These are phyloP conservation scores for Panicum miliaceum DNA, from an alignment of 176 grass and related monocot genomes.

Conservation along the genomic window DNA sequence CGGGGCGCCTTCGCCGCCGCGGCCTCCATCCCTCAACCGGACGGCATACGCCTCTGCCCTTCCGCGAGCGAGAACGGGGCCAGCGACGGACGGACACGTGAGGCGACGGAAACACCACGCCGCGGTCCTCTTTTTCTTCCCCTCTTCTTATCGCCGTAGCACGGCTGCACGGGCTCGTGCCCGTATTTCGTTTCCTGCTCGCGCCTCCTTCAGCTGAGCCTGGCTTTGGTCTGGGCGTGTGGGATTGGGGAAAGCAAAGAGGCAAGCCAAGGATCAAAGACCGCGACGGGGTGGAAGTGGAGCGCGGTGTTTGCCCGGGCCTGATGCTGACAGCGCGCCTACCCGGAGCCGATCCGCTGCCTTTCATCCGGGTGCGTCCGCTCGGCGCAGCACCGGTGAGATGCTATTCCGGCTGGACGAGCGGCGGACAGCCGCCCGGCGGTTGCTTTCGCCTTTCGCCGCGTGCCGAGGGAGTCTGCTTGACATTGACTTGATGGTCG, in stretches of 20 bases:
- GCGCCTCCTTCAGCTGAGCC: too few species aligned
- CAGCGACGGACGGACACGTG: not conserved
- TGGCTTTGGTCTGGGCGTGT: too few species aligned
- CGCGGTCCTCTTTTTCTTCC: not conserved
- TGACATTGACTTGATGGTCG: not conserved
- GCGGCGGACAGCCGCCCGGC: not conserved
- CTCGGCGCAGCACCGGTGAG: too few species aligned
- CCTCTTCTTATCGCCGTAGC: not conserved
- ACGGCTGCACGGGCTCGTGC: not conserved
- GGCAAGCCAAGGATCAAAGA: not conserved
- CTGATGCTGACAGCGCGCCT: slow-evolving; percentile 20
- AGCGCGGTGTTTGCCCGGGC: not conserved
- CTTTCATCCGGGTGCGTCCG: not conserved
- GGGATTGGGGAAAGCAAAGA: not conserved
- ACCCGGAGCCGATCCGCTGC: not conserved
- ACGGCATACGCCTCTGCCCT: not conserved
- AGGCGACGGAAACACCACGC: not conserved
- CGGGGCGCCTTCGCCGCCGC: slow-evolving; percentile 11
- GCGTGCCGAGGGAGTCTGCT: not conserved
- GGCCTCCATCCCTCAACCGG: slow-evolving; percentile 31
- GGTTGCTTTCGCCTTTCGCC: slow-evolving; percentile 35
- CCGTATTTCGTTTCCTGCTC: not conserved
- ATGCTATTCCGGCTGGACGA: too few species aligned
- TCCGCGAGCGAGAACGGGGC: not conserved
- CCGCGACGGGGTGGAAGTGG: not conserved